phyloP scores from a whole-genome alignment of 2,329 filamentous ascomycete species.

The Fusarium sp. region DNA sequence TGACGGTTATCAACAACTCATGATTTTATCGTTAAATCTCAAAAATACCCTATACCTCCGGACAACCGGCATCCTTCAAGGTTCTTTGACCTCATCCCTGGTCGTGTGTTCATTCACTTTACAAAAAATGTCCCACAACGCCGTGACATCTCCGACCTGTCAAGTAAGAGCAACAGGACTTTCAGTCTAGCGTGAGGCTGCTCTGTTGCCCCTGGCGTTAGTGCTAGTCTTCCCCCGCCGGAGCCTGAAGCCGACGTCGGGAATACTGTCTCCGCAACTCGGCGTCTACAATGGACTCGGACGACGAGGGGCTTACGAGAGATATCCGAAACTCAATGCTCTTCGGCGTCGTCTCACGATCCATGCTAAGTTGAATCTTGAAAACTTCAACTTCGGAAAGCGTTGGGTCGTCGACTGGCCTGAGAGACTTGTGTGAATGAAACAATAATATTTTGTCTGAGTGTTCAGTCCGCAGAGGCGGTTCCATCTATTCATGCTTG shows the following conservation, averaged over 20 bases:
- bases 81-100: slow-evolving; percentile 21
- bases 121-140: slow-evolving; percentile 14
- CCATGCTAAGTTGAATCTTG: background rate
- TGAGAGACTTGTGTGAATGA: background rate
- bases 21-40: no score
- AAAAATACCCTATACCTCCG: slow-evolving; percentile 3
- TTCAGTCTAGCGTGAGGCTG: background rate
- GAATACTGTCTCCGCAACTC: slow-evolving; percentile 8
- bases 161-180: background rate
- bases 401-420: background rate
- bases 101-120: background rate
- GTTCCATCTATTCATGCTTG: slow-evolving; percentile 5
- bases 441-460: background rate
- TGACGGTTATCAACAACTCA: background rate
- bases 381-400: background rate
- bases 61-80: slow-evolving; percentile 23
- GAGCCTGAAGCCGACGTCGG: slow-evolving; percentile 24
- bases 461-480: background rate
- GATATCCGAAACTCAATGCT: background rate
- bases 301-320: background rate
- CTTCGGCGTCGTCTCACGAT: background rate
- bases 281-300: background rate
- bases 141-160: slow-evolving; percentile 35
- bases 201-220: slow-evolving; percentile 16
- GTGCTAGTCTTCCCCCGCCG: slow-evolving; percentile 1